Base-by-base conservation (phyloP, 2,329 filamentous ascomycete species). In the Sporothrix mexicana region DNA sequence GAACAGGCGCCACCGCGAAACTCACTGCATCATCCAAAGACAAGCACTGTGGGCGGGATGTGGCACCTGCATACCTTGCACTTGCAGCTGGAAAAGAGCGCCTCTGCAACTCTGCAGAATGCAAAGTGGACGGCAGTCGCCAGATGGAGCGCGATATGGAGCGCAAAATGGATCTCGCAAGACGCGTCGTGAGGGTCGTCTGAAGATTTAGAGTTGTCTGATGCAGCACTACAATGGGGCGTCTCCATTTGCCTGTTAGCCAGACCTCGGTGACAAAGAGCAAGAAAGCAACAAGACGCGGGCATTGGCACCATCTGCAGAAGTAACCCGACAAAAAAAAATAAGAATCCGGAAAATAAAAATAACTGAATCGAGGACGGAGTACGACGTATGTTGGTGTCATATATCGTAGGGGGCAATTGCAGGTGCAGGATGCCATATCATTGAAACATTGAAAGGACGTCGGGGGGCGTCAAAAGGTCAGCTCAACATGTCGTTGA, bases 61-160 rank as follows among this genome's bases (percentile, higher is more conserved):
- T 13, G 41, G 20, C 41, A 25, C 61, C 43, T 66, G 61, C 61
- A 13, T n/a, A 47, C 61, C 41, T 45, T 47, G 30, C 57, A 61
- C 7, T 20, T n/a, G 20, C n/a, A 45, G 20, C 23, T 20, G n/a
- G 41, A 15, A 17, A 20, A 6, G 13, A 25, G 13, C 30, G 30
- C 30, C 30, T 36, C 30, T 36, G 10, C n/a, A 12, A 20, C 51
- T 25, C 41, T 66, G 41, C 61, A 66, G n/a, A 9, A 47, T 47
- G 61, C 9, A 47, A 25, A 15, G n/a, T 23, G 59, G 59, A 64
- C 59, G 36, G 36, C 36, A 20, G 59, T 62, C 36, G 20, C 12
- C 61, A 25, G 10, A 66, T 9, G 41, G 41, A 66, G 36, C 61
- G 30, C 30, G 30, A 36, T 2, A 36, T 36, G 30, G 30, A 5